These are phyloP conservation scores for Helotiales sp. DNA, from an alignment of 2,329 filamentous ascomycete species.

Conservation along the genomic window DNA sequence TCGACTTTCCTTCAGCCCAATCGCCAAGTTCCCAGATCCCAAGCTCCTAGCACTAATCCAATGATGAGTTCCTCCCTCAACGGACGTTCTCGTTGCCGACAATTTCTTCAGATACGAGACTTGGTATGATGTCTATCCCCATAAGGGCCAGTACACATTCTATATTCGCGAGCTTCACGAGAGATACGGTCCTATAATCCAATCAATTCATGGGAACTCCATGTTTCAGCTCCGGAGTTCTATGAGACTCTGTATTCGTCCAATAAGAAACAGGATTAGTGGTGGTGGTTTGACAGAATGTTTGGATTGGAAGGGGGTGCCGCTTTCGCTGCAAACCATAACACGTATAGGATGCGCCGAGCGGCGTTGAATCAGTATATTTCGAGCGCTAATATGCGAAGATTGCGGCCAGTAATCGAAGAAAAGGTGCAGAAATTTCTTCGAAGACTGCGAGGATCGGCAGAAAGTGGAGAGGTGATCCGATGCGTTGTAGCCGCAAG, in stretches of 20 bases:
- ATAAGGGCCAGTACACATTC: slow-evolving; percentile 44
- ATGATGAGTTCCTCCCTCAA: slow-evolving; percentile 14
- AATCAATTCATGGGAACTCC: slow-evolving; percentile 41
- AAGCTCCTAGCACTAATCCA: slow-evolving; percentile 33
- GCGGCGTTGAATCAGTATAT: slow-evolving; percentile 24
- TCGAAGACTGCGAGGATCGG: slow-evolving; percentile 11
- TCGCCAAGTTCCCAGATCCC: slow-evolving; percentile 36
- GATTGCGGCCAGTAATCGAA: slow-evolving; percentile 20
- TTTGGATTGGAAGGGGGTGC: slow-evolving; percentile 14
- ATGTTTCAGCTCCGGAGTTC: slow-evolving; percentile 39
- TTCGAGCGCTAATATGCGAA: slow-evolving; percentile 16
- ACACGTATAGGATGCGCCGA: slow-evolving; percentile 22
- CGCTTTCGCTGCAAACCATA: slow-evolving; percentile 20
- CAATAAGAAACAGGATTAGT: slow-evolving; percentile 13
- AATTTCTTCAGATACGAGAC: slow-evolving; percentile 24
- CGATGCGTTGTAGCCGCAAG: neutral
- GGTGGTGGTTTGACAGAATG: slow-evolving; percentile 12
- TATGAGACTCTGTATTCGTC: slow-evolving; percentile 41
- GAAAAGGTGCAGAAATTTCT: slow-evolving; percentile 16
- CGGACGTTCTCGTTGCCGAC: neutral
- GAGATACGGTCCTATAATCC: slow-evolving; percentile 40
- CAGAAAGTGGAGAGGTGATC: neutral
- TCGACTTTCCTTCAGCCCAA: slow-evolving; percentile 37
- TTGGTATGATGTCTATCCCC: slow-evolving; percentile 44
- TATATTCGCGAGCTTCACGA: slow-evolving; percentile 44